A percentile compares a stretch with the other conserved stretches of the same genome.
Evolutionary conservation across 2,329 filamentous ascomycete genomes (phyloP).

Genomic region (Hawksworthiomyces lignivorus): DNA sequence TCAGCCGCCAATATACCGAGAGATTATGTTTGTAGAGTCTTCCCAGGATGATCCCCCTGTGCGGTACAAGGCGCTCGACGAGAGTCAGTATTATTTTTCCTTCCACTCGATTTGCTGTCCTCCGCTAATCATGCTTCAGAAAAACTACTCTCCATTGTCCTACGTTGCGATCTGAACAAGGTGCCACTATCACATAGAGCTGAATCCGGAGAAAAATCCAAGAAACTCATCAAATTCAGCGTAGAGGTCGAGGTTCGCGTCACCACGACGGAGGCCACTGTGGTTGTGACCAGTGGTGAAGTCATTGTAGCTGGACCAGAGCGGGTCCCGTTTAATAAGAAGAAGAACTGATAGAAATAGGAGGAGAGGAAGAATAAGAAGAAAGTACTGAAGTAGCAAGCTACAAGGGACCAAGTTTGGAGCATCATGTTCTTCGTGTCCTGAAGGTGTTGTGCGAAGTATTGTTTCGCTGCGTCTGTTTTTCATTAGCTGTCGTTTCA

Average conservation of each 20-base stretch:
- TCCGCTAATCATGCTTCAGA: constrained; percentile 1
- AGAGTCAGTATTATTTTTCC: constrained; percentile 6
- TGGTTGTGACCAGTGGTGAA: constrained; percentile 8
- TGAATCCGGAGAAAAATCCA: not conserved
- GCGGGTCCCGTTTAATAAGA: not conserved
- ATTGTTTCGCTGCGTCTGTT: too few relatives aligned
- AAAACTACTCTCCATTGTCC: constrained; percentile 8
- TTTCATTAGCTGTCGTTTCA: too few relatives aligned
- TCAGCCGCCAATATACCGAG: constrained; percentile 11
- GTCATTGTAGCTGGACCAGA: constrained; percentile 4
- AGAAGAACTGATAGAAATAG: too few relatives aligned
- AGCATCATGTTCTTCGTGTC: too few relatives aligned
- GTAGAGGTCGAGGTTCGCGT: constrained; percentile 11
- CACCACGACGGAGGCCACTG: constrained; percentile 1
- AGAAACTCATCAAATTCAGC: constrained; percentile 5
- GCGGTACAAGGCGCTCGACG: constrained; percentile 11
- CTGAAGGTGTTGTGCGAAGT: too few relatives aligned
- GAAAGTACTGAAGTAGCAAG: too few relatives aligned
- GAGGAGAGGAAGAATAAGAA: not conserved
- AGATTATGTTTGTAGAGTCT: constrained; percentile 18
- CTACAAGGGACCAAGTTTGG: too few relatives aligned
- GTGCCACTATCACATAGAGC: constrained; percentile 11
- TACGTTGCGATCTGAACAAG: constrained; percentile 18
- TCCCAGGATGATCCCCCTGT: constrained; percentile 12
- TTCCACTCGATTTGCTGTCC: not conserved